phyloP scores from a whole-genome alignment of 805 yeast species.

The Cyberlindnera petersonii region DNA sequence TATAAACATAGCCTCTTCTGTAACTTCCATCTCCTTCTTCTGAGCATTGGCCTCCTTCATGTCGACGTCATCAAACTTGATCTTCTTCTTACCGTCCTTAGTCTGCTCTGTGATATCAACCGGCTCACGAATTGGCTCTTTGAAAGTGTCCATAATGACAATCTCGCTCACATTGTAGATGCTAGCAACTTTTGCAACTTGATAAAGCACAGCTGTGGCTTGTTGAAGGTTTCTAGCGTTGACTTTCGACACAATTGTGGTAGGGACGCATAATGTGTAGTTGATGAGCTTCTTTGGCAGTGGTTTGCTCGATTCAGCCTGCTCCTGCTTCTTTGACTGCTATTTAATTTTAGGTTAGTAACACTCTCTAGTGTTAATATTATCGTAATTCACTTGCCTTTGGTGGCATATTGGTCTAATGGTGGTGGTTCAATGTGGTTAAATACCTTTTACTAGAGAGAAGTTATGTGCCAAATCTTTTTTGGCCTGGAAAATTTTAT shows the following conservation, averaged over 20 bases:
- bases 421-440: not conserved
- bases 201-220: slow-evolving; percentile 68
- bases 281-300: slow-evolving; percentile 23
- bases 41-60: slow-evolving; percentile 19
- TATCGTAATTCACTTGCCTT: slow-evolving; percentile 1
- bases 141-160: slow-evolving; percentile 56
- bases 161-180: slow-evolving; percentile 70
- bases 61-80: slow-evolving; percentile 31
- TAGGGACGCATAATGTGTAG: slow-evolving; percentile 69
- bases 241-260: slow-evolving; percentile 50
- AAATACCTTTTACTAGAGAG: slow-evolving; percentile 1
- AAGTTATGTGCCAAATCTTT: slow-evolving; percentile 10
- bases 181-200: slow-evolving; percentile 72
- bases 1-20: slow-evolving; percentile 46
- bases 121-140: slow-evolving; percentile 19
- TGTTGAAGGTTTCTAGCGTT: slow-evolving; percentile 68
- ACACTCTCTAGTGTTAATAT: not conserved
- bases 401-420: slow-evolving; percentile 1
- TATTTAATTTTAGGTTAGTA: not conserved
- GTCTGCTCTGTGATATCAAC: slow-evolving; percentile 23
- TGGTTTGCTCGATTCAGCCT: slow-evolving; percentile 2
- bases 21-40: slow-evolving; percentile 17
- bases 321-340: slow-evolving; percentile 7
- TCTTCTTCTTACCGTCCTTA: slow-evolving; percentile 26
- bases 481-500: slow-evolving; percentile 9